phyloP scores from a whole-genome alignment of 441 rosid genomes.

The Mallotus repandus region DNA sequence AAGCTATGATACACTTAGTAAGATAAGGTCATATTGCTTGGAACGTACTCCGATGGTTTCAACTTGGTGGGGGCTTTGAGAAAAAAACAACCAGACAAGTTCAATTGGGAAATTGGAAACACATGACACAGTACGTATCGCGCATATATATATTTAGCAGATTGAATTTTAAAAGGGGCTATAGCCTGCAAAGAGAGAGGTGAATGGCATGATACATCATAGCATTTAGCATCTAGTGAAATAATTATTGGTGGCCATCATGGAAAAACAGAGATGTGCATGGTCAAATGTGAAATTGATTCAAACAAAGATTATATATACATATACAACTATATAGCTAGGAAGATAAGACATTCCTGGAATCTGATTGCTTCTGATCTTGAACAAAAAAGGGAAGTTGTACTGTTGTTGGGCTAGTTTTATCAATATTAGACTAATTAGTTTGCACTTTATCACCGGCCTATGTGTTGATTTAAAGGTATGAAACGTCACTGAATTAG shows the following conservation, averaged over 20 bases:
- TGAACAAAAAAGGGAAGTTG: not conserved
- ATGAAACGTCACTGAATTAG: not conserved
- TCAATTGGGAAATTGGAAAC: constrained; percentile 12
- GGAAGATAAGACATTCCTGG: constrained; percentile 21
- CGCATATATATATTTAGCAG: constrained; percentile 6
- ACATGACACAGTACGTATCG: not conserved
- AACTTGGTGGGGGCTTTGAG: not conserved
- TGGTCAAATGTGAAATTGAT: constrained; percentile 4
- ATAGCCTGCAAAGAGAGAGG: constrained; percentile 19
- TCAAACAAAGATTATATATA: not conserved
- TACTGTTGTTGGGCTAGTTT: not conserved
- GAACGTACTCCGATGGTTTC: not conserved
- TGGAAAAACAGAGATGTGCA: not conserved
- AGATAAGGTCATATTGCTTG: not conserved
- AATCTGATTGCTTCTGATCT: constrained; percentile 18
- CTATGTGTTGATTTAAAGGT: not conserved
- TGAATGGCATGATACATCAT: not conserved
- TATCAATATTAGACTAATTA: not conserved
- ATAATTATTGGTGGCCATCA: constrained; percentile 15
- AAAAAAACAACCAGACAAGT: constrained; percentile 18
- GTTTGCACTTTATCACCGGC: not conserved
- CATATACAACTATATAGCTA: not conserved
- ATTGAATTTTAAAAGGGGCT: not conserved
- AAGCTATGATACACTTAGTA: constrained; percentile 7
- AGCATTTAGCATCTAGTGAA: not conserved